Base-by-base conservation (phyloP, 768 basidiomycete genomes). In the Lentinula sp. region DNA sequence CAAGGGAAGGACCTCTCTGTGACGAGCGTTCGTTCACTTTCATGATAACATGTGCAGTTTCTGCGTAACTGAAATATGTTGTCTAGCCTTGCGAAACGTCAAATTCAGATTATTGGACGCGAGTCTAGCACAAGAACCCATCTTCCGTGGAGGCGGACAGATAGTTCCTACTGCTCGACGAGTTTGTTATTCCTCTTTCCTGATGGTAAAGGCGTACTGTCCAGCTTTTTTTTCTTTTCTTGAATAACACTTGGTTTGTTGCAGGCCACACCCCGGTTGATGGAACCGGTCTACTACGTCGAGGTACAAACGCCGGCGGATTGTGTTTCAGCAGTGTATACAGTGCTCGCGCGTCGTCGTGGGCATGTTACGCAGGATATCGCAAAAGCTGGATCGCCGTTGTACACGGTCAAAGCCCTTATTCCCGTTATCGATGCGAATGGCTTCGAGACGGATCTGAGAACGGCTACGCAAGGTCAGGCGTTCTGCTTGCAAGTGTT, bases 221-320 rank as follows among this genome's bases (percentile, higher is more conserved):
- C 39, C 58, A 52, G 58, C 35, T 61, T 49, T 45, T 6, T 65
- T 51, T 61, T 49, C 43, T 6, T 65, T 51, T 56, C 33, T 37
- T 15, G 18, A 60, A 23, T 43, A 18, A 41, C 39, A 28, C 20
- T 56, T 20, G 20, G 59, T 49, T 64, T 53, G 18, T 35, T 63
- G 51, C 65, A 96, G 95, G 95, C 96, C 15, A 92, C 95, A 3
- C 96, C 96, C 4, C 85, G 95, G 61, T 74, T 97, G 62, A 94
- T 96, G 87, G 96, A 99, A 73, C 97, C 97, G 3, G 88, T 98
- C 63, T 98, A 96, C 80, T 98, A 93, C 70, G 96, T 98, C 58
- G 97, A 99, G 74, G 95, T 99, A n/a, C 96, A 98, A 74, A 93
- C 96, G 6, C 97, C 97, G 7, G 94, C 95, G 16, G 97, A 99